These are phyloP conservation scores for Alloteropsis semialata DNA, from an alignment of 176 grass and related monocot species.

Conservation along the genomic window DNA sequence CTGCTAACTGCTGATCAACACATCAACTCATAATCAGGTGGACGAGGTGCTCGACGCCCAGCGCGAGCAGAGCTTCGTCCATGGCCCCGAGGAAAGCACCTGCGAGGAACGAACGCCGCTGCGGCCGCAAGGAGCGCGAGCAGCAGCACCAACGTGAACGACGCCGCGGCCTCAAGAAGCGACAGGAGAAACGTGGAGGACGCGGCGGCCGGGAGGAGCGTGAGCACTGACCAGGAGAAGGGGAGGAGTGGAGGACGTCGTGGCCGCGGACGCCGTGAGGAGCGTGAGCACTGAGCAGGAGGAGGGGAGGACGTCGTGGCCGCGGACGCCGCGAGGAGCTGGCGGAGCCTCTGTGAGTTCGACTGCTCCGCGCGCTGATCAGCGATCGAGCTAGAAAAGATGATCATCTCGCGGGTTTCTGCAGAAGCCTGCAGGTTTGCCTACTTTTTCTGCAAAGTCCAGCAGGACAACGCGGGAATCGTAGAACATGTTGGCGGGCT, in stretches of 20 bases:
- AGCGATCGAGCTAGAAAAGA: neutral
- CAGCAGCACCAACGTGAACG: neutral
- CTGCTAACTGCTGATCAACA: too few relatives aligned
- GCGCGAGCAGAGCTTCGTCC: slow-evolving; percentile 41
- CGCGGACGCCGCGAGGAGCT: neutral
- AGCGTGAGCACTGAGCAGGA: neutral
- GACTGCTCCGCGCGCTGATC: neutral
- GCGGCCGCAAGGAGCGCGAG: neutral
- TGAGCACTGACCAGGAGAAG: too few relatives aligned
- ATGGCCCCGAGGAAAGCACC: slow-evolving; percentile 37
- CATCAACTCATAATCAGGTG: slow-evolving; percentile 24
- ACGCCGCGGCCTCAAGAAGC: neutral
- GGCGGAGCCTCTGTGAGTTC: slow-evolving; percentile 20
- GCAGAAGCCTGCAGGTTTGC: too few relatives aligned
- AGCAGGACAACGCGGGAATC: too few relatives aligned
- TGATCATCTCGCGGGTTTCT: too few relatives aligned
- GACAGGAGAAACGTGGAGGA: neutral
- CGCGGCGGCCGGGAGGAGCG: neutral
- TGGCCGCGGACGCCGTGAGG: neutral
- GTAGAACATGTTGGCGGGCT: too few relatives aligned
- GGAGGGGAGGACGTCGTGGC: neutral
- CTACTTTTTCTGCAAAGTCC: too few relatives aligned
- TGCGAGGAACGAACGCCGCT: neutral
- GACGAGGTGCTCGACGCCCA: slow-evolving; percentile 58
- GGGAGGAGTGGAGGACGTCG: neutral